Evolutionary conservation across 768 basidiomycete genomes (phyloP).

Genomic region (Trametes cubensis): DNA sequence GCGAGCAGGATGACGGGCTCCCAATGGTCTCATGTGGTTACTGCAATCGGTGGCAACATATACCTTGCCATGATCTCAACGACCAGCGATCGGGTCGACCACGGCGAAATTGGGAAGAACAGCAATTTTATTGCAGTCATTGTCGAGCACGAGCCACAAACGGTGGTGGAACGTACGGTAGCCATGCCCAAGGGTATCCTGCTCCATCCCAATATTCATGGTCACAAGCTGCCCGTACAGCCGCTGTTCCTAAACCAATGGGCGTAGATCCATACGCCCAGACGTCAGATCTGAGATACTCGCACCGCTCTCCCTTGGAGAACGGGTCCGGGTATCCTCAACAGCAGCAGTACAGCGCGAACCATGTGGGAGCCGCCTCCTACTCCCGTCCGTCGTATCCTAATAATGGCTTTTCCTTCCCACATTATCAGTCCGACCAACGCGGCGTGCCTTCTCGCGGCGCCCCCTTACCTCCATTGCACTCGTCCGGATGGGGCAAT

Average conservation of each 20-base stretch:
- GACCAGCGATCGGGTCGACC: slow-evolving; percentile 66
- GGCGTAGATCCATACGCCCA: slow-evolving; percentile 17
- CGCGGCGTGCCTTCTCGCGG: slow-evolving; percentile 24
- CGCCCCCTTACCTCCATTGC: not conserved
- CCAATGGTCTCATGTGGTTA: slow-evolving; percentile 81
- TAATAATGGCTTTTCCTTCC: slow-evolving; percentile 27
- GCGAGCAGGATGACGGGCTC: slow-evolving; percentile 70
- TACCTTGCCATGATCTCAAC: slow-evolving; percentile 75
- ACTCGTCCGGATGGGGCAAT: slow-evolving; percentile 17
- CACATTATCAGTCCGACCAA: slow-evolving; percentile 35
- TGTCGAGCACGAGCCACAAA: slow-evolving; percentile 44
- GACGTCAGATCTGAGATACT: slow-evolving; percentile 20
- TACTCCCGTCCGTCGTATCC: slow-evolving; percentile 27
- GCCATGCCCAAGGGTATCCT: not conserved
- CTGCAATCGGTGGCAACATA: slow-evolving; percentile 91
- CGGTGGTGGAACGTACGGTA: slow-evolving; percentile 18
- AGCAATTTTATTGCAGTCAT: slow-evolving; percentile 75
- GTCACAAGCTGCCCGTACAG: slow-evolving; percentile 6
- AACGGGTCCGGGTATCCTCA: slow-evolving; percentile 17
- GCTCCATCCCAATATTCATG: slow-evolving; percentile 21
- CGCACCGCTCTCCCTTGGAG: slow-evolving; percentile 20
- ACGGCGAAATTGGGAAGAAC: slow-evolving; percentile 81
- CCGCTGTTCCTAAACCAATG: slow-evolving; percentile 7
- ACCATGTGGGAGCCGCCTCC: slow-evolving; percentile 15
- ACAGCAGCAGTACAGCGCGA: slow-evolving; percentile 23